phyloP scores from a whole-genome alignment of 768 basidiomycete species.

The Agaricus bisporus region DNA sequence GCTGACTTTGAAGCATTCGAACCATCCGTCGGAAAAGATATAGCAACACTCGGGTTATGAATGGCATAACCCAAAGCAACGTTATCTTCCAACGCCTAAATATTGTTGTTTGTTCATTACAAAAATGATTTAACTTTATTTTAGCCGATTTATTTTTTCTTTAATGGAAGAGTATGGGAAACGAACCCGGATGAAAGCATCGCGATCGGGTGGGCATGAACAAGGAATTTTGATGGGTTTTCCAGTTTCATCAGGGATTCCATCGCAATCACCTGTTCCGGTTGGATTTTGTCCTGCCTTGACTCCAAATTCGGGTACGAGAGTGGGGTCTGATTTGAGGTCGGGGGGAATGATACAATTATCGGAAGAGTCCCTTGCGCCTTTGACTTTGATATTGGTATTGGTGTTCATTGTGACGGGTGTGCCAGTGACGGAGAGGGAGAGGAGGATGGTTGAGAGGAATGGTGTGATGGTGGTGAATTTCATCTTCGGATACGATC shows the following conservation, averaged over 20 bases:
- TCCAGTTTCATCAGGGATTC: constrained; percentile 45
- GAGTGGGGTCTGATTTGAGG: neutral
- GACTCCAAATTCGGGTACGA: constrained; percentile 50
- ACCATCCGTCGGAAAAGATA: constrained; percentile 61
- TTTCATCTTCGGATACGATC: no score
- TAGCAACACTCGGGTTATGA: constrained; percentile 48
- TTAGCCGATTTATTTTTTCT: neutral
- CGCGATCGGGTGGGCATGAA: constrained; percentile 53
- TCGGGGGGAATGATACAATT: no score
- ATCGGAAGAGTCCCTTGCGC: no score
- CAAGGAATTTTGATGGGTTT: constrained; percentile 60
- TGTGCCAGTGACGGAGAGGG: no score
- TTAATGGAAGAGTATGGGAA: neutral
- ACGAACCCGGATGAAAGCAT: constrained; percentile 43
- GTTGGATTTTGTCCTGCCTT: constrained; percentile 55
- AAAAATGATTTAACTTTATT: no score
- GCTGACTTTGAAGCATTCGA: constrained; percentile 47
- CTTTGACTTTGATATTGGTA: no score
- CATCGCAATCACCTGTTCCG: constrained; percentile 69
- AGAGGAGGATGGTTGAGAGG: no score
- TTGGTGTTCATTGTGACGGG: no score
- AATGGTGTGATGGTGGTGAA: no score
- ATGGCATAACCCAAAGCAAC: constrained; percentile 57
- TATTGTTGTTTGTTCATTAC: no score
- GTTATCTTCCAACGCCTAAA: constrained; percentile 48